A percentile compares a stretch with the other conserved stretches of the same genome.
Evolutionary conservation across 345 rosid species (phyloP).

Genomic region (Capsella bursapastoris): DNA sequence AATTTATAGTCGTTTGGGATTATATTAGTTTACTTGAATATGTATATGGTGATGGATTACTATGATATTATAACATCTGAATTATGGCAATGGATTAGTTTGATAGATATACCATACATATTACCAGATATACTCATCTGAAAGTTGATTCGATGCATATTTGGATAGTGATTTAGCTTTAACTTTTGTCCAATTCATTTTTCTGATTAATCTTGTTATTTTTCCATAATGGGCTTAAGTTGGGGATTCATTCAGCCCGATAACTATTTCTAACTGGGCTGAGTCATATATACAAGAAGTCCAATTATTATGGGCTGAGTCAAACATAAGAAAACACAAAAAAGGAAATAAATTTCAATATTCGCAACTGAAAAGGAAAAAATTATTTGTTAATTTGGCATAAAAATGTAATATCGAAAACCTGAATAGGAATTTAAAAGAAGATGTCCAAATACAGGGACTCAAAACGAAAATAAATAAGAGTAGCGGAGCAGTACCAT

Average conservation of each 20-base stretch:
- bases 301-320: not conserved
- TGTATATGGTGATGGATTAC: no score
- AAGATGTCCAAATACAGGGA: slow-evolving; percentile 13
- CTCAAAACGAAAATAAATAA: slow-evolving; percentile 26
- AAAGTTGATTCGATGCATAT: no score
- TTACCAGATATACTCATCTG: no score
- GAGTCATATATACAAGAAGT: not conserved
- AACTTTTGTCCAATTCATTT: not conserved
- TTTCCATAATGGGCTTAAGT: slow-evolving; percentile 7
- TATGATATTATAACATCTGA: no score
- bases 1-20: no score
- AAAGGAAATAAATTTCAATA: slow-evolving; percentile 4
- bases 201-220: not conserved
- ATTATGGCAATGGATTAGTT: no score
- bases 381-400: no score
- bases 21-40: no score
- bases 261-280: not conserved
- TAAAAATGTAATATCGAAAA: not conserved
- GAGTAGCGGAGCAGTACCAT: slow-evolving; percentile 17
- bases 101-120: no score
- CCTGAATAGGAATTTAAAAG: not conserved
- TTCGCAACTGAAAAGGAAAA: not conserved
- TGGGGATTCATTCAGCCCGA: not conserved
- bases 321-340: not conserved
- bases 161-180: no score